Percentiles rank a stretch among this genome's conserved stretches.
These are phyloP conservation scores for Myrmaecium sp. DNA, from an alignment of 2,329 filamentous ascomycete species.

Conservation along the genomic window DNA sequence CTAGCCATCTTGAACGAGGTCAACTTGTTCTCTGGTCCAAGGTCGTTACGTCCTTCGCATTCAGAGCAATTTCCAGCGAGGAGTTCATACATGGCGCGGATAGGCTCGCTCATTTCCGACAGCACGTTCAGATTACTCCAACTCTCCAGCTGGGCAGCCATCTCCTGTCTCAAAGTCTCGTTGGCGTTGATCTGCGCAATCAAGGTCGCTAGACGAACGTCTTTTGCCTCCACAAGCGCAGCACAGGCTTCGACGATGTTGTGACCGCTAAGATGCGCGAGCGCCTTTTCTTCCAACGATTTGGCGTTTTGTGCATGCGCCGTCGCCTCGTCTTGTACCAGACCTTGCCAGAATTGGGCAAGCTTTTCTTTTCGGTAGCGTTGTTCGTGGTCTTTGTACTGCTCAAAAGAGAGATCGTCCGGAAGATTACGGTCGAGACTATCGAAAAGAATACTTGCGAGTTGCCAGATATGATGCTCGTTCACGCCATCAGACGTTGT, in stretches of 20 bases:
- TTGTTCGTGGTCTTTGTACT: conserved; percentile 22
- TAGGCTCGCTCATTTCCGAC: conserved; percentile 69
- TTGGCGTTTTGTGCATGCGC: conserved; percentile 37
- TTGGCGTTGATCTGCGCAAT: conserved; percentile 64
- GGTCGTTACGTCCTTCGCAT: conserved; percentile 58
- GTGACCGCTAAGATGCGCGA: conserved; percentile 63
- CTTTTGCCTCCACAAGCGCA: conserved; percentile 53
- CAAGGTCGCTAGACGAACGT: conserved; percentile 73
- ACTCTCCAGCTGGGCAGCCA: conserved; percentile 62
- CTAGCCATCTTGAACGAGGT: conserved; percentile 68
- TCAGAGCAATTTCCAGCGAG: conserved; percentile 74
- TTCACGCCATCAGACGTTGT: conserved; percentile 28
- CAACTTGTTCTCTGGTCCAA: conserved; percentile 61
- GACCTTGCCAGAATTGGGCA: conserved; percentile 44
- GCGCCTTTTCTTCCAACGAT: conserved; percentile 64
- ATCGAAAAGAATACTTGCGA: conserved; percentile 79
- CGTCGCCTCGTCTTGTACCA: conserved; percentile 23
- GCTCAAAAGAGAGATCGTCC: conserved; percentile 24
- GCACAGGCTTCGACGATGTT: conserved; percentile 71
- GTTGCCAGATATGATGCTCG: conserved; percentile 67
- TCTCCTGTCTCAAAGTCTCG: conserved; percentile 49
- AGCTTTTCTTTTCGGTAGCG: conserved; percentile 40
- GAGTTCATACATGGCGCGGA: conserved; percentile 79
- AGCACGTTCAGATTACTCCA: conserved; percentile 75
- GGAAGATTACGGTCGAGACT: conserved; percentile 21